Conservation (phyloP, 2,329 filamentous ascomycete genomes). For the Sporothrix brasiliensis region DNA sequence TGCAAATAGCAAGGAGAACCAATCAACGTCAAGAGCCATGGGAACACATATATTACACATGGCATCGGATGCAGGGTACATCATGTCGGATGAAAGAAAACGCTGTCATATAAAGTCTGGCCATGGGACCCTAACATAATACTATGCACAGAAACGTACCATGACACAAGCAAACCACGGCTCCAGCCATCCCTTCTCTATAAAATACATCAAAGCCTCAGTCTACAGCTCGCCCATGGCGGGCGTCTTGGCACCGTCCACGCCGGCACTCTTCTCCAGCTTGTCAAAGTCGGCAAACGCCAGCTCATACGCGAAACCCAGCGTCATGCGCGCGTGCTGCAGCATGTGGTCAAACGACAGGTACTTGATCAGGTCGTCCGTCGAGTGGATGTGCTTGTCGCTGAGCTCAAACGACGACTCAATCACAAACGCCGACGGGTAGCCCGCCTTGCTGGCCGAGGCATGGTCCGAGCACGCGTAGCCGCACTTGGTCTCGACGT, state of each 20-base stretch:
- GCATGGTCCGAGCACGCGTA: conserved; percentile 70
- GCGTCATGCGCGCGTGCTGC: conserved; percentile 60
- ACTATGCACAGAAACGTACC: not conserved
- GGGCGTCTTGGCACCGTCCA: conserved; percentile 3
- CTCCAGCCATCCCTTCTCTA: not conserved
- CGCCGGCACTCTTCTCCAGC: conserved; percentile 38
- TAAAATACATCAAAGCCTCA: too few species aligned
- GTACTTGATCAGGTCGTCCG: conserved; percentile 70
- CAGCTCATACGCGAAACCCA: conserved; percentile 54
- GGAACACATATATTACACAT: not conserved
- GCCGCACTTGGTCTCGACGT: conserved; percentile 54
- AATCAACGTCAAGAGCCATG: too few species aligned
- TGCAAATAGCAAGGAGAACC: not conserved
- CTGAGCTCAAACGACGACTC: conserved; percentile 62
- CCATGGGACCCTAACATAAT: not conserved
- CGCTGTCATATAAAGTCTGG: not conserved
- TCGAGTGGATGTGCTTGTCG: conserved; percentile 73
- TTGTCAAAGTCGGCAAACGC: conserved; percentile 45
- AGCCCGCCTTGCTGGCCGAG: conserved; percentile 67
- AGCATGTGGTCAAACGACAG: conserved; percentile 68
- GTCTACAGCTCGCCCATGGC: conserved; percentile 38
- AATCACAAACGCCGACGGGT: conserved; percentile 66
- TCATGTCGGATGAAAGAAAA: too few species aligned
- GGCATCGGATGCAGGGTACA: not conserved
- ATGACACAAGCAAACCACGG: too few species aligned